Evolutionary conservation across 306 rosid genomes (phyloP).

Genomic region (Cucumis cinereus): DNA sequence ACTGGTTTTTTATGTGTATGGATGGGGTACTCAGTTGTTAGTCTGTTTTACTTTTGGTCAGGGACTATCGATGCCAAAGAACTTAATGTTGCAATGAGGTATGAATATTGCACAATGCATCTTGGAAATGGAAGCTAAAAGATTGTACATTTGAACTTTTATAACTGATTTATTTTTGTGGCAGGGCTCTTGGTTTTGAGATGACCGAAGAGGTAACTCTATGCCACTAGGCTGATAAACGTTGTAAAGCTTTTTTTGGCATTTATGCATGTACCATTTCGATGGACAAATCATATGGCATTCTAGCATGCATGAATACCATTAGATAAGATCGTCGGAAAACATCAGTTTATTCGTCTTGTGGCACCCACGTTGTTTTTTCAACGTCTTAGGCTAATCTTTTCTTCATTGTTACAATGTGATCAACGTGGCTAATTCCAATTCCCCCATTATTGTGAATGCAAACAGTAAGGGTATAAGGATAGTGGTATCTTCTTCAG

Average conservation of each 20-base stretch:
- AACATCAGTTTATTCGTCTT: not conserved
- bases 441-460: not conserved
- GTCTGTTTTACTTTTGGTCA: conserved; percentile 16
- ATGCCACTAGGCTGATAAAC: not conserved
- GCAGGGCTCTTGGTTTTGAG: conserved; percentile 98
- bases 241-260: not conserved
- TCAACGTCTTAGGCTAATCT: not conserved
- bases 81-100: conserved; percentile 98
- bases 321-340: not conserved
- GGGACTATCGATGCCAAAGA: conserved; percentile 94
- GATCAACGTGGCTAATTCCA: not conserved
- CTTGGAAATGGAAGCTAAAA: not conserved
- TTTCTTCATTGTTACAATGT: not conserved
- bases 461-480: not conserved
- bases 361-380: not conserved
- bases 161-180: conserved; percentile 12
- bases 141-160: conserved; percentile 2
- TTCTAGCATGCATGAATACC: not conserved
- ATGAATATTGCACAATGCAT: conserved; percentile 9
- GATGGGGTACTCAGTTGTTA: not conserved
- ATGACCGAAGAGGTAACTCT: conserved; percentile 86
- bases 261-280: not conserved
- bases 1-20: not conserved
- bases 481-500: not conserved
- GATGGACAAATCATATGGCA: not conserved